Evolutionary conservation across 805 yeast genomes (phyloP).

Genomic region (Saccharomycopsis babjevae): DNA sequence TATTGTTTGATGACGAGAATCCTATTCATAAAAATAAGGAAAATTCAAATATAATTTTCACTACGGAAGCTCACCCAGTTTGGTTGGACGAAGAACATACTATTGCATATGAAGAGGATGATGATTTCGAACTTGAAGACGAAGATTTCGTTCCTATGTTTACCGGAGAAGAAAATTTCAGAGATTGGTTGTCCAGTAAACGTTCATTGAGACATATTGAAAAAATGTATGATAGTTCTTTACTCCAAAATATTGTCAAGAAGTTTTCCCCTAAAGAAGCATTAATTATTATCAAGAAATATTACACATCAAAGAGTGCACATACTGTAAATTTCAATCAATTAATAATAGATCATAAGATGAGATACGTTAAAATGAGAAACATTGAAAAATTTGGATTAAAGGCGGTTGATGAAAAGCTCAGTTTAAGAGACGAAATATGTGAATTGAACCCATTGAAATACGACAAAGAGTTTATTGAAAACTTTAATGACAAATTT

Average conservation of each 20-base stretch:
- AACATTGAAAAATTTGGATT: constrained; percentile 20
- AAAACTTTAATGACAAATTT: constrained; percentile 3
- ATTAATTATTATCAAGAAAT: not conserved
- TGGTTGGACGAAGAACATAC: constrained; percentile 45
- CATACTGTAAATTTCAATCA: not conserved
- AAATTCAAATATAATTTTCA: constrained; percentile 39
- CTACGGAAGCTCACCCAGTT: constrained; percentile 89
- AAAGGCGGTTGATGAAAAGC: constrained; percentile 5
- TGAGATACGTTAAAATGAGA: constrained; percentile 2
- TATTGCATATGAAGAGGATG: constrained; percentile 21
- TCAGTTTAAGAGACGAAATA: constrained; percentile 4
- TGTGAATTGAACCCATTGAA: constrained; percentile 19
- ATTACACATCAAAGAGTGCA: not conserved
- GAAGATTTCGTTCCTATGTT: constrained; percentile 5
- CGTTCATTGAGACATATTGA: not conserved
- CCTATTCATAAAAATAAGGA: constrained; percentile 30
- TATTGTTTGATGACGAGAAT: constrained; percentile 66
- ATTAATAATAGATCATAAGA: constrained; percentile 2
- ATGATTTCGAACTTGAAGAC: constrained; percentile 7
- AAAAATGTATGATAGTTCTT: not conserved
- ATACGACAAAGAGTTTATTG: not conserved
- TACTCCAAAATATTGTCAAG: not conserved
- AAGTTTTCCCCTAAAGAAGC: not conserved
- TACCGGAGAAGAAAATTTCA: not conserved
- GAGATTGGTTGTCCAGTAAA: not conserved